A percentile compares a stretch with the other conserved stretches of the same genome.
phyloP scores from a whole-genome alignment of 306 rosid genomes.

The Casuarina equisetifolia region DNA sequence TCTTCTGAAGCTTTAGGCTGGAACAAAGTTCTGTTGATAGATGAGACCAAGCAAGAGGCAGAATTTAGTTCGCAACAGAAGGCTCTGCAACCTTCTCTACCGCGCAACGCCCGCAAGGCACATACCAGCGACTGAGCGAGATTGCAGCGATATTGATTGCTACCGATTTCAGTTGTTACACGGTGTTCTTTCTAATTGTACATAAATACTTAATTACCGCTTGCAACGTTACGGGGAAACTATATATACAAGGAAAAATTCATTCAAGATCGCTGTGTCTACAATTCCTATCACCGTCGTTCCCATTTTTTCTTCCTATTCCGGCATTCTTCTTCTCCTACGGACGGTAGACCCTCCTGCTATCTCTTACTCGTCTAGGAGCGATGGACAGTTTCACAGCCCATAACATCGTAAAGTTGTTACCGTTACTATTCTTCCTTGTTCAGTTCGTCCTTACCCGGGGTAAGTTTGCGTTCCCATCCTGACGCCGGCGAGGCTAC shows the following conservation, averaged over 20 bases:
- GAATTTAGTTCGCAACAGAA: slow-evolving; percentile 58
- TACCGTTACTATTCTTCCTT: slow-evolving; percentile 5
- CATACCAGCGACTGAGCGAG: slow-evolving; percentile 34
- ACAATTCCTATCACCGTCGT: slow-evolving; percentile 44
- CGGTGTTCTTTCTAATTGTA: no score
- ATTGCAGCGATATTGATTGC: slow-evolving; percentile 13
- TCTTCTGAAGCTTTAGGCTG: slow-evolving; percentile 94
- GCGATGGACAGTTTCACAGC: slow-evolving; percentile 18
- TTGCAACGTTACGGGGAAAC: no score
- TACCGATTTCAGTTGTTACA: slow-evolving; percentile 25
- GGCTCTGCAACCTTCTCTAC: no score
- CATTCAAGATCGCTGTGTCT: no score
- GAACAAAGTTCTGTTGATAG: slow-evolving; percentile 87
- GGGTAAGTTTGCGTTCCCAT: slow-evolving; percentile 1
- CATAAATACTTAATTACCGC: no score
- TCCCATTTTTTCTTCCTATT: slow-evolving; percentile 4
- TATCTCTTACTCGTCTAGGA: neutral
- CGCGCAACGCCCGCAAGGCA: slow-evolving; percentile 18
- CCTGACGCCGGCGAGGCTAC: neutral
- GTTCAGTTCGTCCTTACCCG: slow-evolving; percentile 5
- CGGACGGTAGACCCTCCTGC: neutral
- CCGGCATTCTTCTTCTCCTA: neutral
- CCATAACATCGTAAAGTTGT: neutral
- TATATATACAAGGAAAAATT: no score
- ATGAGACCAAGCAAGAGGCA: slow-evolving; percentile 94